Conservation (phyloP, 2,329 filamentous ascomycete species). For the Apiospora sp. region DNA sequence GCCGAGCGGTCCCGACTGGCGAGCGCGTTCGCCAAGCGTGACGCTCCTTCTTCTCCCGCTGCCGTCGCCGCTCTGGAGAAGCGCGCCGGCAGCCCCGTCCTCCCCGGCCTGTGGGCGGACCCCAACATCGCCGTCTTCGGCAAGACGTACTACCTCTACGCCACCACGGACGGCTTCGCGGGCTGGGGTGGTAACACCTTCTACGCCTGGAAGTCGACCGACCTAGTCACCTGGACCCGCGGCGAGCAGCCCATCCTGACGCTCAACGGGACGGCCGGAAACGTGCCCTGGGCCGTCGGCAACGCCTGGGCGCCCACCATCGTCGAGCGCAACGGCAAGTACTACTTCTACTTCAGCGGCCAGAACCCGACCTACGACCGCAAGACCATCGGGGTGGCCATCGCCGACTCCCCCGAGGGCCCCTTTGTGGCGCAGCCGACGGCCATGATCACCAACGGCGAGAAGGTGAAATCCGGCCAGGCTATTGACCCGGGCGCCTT, state of each 20-base stretch:
- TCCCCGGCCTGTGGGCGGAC: slow-evolving; percentile 52
- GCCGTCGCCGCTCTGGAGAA: slow-evolving; percentile 31
- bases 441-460: slow-evolving; percentile 64
- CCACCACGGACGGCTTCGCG: slow-evolving; percentile 53
- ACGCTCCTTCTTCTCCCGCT: slow-evolving; percentile 42
- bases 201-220: slow-evolving; percentile 54
- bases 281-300: slow-evolving; percentile 71
- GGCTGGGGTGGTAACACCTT: slow-evolving; percentile 57
- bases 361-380: slow-evolving; percentile 61
- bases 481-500: slow-evolving; percentile 71
- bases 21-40: not conserved
- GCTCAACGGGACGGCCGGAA: slow-evolving; percentile 53
- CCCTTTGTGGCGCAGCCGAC: slow-evolving; percentile 63
- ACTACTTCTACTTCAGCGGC: slow-evolving; percentile 69
- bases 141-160: slow-evolving; percentile 55
- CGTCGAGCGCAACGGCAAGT: slow-evolving; percentile 65
- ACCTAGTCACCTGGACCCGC: slow-evolving; percentile 53
- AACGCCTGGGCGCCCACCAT: slow-evolving; percentile 74
- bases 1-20: slow-evolving; percentile 40
- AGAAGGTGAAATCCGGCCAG: slow-evolving; percentile 42
- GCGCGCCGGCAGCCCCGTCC: slow-evolving; percentile 43
- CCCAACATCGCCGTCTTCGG: slow-evolving; percentile 55
- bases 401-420: slow-evolving; percentile 62
- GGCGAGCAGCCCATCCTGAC: slow-evolving; percentile 51
- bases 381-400: slow-evolving; percentile 69